These are phyloP conservation scores for Paralagenidium karlingii DNA, from an alignment of 352 stramenopile species.

Conservation along the genomic window DNA sequence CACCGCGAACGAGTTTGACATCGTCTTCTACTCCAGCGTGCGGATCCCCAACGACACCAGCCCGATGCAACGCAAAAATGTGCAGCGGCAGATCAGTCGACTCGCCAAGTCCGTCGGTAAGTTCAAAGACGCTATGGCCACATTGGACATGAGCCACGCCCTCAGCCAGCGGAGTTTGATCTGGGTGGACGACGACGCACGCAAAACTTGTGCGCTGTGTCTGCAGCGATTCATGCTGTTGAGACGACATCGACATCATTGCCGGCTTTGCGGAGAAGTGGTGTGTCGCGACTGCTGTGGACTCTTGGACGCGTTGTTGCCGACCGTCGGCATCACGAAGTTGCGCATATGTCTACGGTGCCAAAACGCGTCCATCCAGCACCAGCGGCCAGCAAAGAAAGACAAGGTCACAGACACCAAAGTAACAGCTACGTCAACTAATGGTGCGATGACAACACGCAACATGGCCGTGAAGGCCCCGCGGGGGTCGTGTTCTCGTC, in stretches of 20 bases:
- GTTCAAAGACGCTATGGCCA: constrained; percentile 8
- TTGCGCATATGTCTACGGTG: constrained; percentile 66
- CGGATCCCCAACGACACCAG: constrained; percentile 7
- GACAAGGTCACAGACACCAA: no score
- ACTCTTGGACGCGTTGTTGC: constrained; percentile 53
- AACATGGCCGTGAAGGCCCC: no score
- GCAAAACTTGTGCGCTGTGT: constrained; percentile 48
- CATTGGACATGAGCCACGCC: constrained; percentile 2
- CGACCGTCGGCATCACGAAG: constrained; percentile 35
- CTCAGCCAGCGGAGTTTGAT: constrained; percentile 16
- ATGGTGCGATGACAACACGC: no score
- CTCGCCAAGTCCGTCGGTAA: constrained; percentile 29
- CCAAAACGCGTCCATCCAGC: no score
- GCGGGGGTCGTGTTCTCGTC: no score
- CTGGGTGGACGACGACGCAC: constrained; percentile 31
- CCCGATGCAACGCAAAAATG: constrained; percentile 36
- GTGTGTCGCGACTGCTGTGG: constrained; percentile 68
- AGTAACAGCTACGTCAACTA: no score
- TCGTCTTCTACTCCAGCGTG: constrained; percentile 65
- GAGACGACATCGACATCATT: constrained; percentile 48
- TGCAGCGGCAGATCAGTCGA: constrained; percentile 36
- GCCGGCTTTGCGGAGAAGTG: constrained; percentile 55
- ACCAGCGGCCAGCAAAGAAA: no score
- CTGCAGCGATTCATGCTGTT: constrained; percentile 41
- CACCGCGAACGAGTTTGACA: constrained; percentile 34